Percentiles rank a stretch among this genome's conserved stretches.
Conservation (phyloP, 495 filamentous ascomycete species). For the Podospora sp. region DNA sequence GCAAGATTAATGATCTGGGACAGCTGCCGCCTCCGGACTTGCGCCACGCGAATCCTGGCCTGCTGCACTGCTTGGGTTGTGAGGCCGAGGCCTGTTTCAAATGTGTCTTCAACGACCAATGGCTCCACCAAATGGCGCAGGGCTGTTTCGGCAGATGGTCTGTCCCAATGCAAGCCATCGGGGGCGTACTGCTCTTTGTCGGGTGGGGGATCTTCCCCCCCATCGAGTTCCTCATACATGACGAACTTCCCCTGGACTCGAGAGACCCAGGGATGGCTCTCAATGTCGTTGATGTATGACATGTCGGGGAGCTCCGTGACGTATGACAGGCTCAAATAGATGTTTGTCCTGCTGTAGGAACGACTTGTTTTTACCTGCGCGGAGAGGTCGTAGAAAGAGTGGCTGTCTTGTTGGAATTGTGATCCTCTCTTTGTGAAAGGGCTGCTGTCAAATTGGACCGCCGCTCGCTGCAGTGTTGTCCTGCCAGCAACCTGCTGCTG, state of each 20-base stretch:
- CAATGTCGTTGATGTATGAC: neutral
- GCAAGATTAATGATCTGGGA: neutral
- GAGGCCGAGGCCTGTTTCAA: neutral
- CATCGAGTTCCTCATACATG: neutral
- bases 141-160: neutral
- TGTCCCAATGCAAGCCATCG: neutral
- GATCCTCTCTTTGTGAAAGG: neutral
- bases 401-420: neutral
- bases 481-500: neutral
- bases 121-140: neutral
- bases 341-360: neutral
- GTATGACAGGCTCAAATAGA: neutral
- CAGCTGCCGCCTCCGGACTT: neutral
- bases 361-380: neutral
- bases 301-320: neutral
- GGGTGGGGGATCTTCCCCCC: neutral
- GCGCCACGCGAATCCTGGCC: neutral
- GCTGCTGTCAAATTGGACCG: neutral
- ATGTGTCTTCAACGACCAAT: neutral
- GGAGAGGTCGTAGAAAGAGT: neutral
- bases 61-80: neutral
- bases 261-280: no score
- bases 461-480: neutral
- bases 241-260: neutral
- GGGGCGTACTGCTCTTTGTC: no score